phyloP scores from a whole-genome alignment of 768 basidiomycete genomes.

The Plicaturopsis crispa region DNA sequence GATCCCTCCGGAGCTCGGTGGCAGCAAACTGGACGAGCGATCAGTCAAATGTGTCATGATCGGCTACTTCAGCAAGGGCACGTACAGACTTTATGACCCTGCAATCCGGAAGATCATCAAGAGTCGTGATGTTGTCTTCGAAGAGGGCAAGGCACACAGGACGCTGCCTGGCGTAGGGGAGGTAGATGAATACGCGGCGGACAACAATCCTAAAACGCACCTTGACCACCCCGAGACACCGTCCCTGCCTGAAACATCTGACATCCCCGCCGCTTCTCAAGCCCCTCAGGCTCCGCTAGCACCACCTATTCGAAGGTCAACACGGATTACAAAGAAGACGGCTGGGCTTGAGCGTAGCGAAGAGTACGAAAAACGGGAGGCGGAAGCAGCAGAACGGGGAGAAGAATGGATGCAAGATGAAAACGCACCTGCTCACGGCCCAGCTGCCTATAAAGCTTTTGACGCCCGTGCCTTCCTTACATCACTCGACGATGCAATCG shows the following conservation, averaged over 20 bases:
- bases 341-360: not conserved
- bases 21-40: constrained; percentile 11
- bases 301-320: constrained; percentile 4
- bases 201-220: too few species aligned
- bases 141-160: constrained; percentile 13
- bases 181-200: too few species aligned
- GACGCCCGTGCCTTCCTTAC: too few species aligned
- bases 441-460: constrained; percentile 3
- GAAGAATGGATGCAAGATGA: constrained; percentile 6
- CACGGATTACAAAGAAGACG: not conserved
- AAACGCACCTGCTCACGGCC: too few species aligned
- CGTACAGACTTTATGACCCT: constrained; percentile 14
- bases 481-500: too few species aligned
- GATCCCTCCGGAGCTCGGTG: constrained; percentile 15
- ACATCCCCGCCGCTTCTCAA: not conserved
- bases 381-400: constrained; percentile 3
- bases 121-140: constrained; percentile 16
- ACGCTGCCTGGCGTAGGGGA: constrained; percentile 5
- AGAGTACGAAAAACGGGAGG: not conserved
- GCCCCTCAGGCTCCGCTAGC: not conserved
- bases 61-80: constrained; percentile 14
- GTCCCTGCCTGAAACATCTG: not conserved
- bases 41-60: constrained; percentile 14
- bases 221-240: not conserved
- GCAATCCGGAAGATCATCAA: constrained; percentile 7